These are phyloP conservation scores for Rehmannia glutinosa DNA, from an alignment of 257 asterid genomes.

Conservation along the genomic window DNA sequence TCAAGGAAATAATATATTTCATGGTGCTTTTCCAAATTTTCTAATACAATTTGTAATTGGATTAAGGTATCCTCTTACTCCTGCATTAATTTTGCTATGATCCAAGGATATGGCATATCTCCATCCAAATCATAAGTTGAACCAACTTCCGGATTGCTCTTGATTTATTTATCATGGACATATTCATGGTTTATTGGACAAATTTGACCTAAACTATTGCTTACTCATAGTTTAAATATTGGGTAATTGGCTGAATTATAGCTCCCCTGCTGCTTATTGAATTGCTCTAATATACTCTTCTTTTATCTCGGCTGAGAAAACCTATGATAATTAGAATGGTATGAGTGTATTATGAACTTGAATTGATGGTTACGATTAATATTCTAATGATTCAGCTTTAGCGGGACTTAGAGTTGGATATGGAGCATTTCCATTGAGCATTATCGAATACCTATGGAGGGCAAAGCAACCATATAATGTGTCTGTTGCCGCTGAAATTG, in stretches of 20 bases:
- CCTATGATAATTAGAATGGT: not conserved
- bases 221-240: too few relatives aligned
- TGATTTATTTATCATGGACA: too few relatives aligned
- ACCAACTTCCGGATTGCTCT: too few relatives aligned
- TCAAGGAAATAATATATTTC: not conserved
- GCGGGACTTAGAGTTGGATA: conserved; percentile 97
- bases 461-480: conserved; percentile 98
- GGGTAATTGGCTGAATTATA: too few relatives aligned
- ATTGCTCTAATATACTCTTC: not conserved
- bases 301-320: not conserved
- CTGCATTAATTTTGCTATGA: too few relatives aligned
- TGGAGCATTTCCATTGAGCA: conserved; percentile 92
- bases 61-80: too few relatives aligned
- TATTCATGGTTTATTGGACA: too few relatives aligned
- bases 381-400: conserved; percentile 54
- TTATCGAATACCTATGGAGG: conserved; percentile 89
- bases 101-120: too few relatives aligned
- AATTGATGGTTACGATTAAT: not conserved
- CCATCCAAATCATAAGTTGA: too few relatives aligned
- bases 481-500: conserved; percentile 96
- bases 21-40: too few relatives aligned
- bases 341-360: not conserved
- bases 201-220: too few relatives aligned
- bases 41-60: too few relatives aligned
- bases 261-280: not conserved